A percentile compares a stretch with the other conserved stretches of the same genome.
These are phyloP conservation scores for Zygosaccharomyces sapae DNA, from an alignment of 1,139 yeast species.

Conservation along the genomic window DNA sequence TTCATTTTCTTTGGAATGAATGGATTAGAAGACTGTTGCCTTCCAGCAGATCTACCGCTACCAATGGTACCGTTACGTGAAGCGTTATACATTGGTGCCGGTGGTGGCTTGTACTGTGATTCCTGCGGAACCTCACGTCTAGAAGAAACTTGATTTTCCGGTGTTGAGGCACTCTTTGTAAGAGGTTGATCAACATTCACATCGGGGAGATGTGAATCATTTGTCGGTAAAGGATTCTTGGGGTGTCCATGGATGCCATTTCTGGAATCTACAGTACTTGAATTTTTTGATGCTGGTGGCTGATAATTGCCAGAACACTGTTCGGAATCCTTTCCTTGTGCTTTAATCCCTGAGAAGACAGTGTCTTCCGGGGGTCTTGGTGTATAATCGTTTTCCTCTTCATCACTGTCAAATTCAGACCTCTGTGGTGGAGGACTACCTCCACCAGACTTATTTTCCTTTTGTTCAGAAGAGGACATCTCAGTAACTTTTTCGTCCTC, in stretches of 20 bases:
- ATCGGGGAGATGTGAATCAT: too few species aligned
- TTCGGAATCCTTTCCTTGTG: constrained; percentile 5
- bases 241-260: too few species aligned
- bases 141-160: not conserved
- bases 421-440: constrained; percentile 1
- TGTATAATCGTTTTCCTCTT: constrained; percentile 22
- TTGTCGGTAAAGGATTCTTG: too few species aligned
- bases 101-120: constrained; percentile 1
- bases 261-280: too few species aligned
- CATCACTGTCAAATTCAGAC: constrained; percentile 3
- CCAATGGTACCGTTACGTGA: constrained; percentile 7
- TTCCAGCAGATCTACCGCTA: constrained; percentile 10
- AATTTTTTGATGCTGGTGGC: not conserved
- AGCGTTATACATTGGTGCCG: constrained; percentile 1
- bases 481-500: not conserved
- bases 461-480: not conserved
- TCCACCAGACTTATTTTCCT: not conserved
- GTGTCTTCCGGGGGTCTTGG: constrained; percentile 13
- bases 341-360: constrained; percentile 6
- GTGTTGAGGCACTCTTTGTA: not conserved
- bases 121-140: not conserved
- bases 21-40: constrained; percentile 16
- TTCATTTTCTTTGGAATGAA: constrained; percentile 24
- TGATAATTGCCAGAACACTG: not conserved
- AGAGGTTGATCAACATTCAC: not conserved